Base-by-base conservation (phyloP, 305 asterid species). In the Salvia sclarea region DNA sequence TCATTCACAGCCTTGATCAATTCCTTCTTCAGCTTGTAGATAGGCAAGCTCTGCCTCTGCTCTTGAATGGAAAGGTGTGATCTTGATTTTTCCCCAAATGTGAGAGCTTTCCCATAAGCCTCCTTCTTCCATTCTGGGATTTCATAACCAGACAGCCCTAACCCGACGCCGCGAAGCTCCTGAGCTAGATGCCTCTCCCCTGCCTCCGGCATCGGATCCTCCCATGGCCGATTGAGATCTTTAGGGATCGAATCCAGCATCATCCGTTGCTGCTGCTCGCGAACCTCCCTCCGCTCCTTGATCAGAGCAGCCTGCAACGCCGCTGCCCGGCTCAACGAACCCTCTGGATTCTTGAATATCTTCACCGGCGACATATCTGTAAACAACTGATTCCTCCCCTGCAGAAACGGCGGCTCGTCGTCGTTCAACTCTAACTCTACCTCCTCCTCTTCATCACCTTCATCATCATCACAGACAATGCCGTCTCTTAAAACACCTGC, bases 151-250 rank as follows among this genome's bases (percentile, higher is more conserved):
- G 97, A 92, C 81, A 92, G 78, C 12, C 98, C 97, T 72, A 92
- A 79, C 12, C 98, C 97, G 72, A 92, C 92, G 61, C 98, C 97
- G 82, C 97, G 84, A 50, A 93, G 82, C 80, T 93, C 97, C 81
- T 87, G 95, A 31, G 97, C 98, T 49, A 93, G 82, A 81, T 88
- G 97, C 89, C 98, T 86, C 86, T 93, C 98, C 17, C 98, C 98
- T 1, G 92, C 81, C 80, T 88, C 98, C 0, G 98, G 98, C 97
- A 93, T 86, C 52, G 98, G 98, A 74, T 93, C 98, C 81, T 93
- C 98, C 98, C 98, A 90, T 3, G 98, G 98, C 44, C 95, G 83
- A 69, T 93, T 93, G 75, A 93, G 83, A 93, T 93, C 97, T 81
- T 90, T 93, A 4, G 97, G 97, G 66, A 93, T 93, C 60, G 98